Evolutionary conservation across 2,329 filamentous ascomycete species (phyloP).

Genomic region (Fusarium lateritium): DNA sequence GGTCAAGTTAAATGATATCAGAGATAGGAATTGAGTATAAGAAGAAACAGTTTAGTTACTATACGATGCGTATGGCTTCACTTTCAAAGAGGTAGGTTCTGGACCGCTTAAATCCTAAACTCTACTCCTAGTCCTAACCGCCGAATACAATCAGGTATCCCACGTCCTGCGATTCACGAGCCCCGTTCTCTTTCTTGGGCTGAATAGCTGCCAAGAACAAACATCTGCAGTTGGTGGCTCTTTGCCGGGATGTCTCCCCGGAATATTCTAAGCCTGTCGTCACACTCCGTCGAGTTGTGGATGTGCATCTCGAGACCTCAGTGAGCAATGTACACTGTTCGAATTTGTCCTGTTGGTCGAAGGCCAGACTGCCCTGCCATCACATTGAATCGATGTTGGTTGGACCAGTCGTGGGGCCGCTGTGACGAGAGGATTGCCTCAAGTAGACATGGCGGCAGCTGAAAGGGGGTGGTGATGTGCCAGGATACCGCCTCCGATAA

Average conservation of each 20-base stretch:
- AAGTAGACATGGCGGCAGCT: slow-evolving; percentile 24
- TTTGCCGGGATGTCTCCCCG: slow-evolving; percentile 35
- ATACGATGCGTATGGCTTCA: slow-evolving; percentile 7
- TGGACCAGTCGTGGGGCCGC: slow-evolving; percentile 30
- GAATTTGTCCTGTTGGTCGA: slow-evolving; percentile 12
- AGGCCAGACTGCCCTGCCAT: slow-evolving; percentile 11
- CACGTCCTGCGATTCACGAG: slow-evolving; percentile 19
- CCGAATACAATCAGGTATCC: slow-evolving; percentile 20
- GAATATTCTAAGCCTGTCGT: slow-evolving; percentile 18
- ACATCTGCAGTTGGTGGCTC: slow-evolving; percentile 11
- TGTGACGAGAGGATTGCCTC: slow-evolving; percentile 25
- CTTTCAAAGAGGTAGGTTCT: not conserved
- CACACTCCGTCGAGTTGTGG: slow-evolving; percentile 30
- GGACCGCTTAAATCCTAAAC: slow-evolving; percentile 34
- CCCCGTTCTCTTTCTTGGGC: not conserved
- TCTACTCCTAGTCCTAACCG: slow-evolving; percentile 9
- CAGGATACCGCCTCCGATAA: slow-evolving; percentile 12
- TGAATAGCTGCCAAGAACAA: slow-evolving; percentile 4
- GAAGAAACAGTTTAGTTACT: not conserved
- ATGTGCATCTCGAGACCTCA: slow-evolving; percentile 3
- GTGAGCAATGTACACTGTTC: slow-evolving; percentile 22
- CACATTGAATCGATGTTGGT: slow-evolving; percentile 2
- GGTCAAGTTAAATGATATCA: not conserved
- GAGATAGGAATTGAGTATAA: slow-evolving; percentile 6
- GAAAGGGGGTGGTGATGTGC: slow-evolving; percentile 30